Evolutionary conservation across 352 stramenopile species (phyloP), one percentile per base, ranked within the genome.

Genomic region (Phytophthora pini): DNA sequence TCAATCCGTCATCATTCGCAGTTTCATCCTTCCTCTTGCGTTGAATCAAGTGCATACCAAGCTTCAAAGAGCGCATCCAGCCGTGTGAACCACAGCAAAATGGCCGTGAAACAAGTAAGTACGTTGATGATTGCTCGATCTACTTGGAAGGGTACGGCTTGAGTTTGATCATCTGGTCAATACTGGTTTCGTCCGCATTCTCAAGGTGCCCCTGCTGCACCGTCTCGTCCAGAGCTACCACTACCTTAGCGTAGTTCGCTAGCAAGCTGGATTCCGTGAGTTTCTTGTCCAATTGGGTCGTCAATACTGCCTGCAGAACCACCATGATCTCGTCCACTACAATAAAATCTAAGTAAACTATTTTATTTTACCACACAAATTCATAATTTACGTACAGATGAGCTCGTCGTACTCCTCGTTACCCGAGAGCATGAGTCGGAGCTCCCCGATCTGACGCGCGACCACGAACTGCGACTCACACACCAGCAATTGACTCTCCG

Each of bases 321-420:
- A 40, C 56, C 61, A 90, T 76, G 44, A 88, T 75, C 56, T 93
- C 82, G 22, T 80, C 61, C 69, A 89, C 84, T 92, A 39, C 17
- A 32, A 26, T 15, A 45, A 38, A 51, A 26, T 46, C 9, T 61
- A 11, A 61, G 27, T 17, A 56, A 41, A 45, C n/a, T 4, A 36
- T 36, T 9, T n/a, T 22, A 13, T 27, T 32, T 20, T 12, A 38
- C 40, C 15, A 29, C 38, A 10, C 47, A 40, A 20, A 34, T 50
- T n/a, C 39, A 7, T 7, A 43, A 20, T 9, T 20, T 38, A 81
- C 80, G 53, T 72, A 92, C 83, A 76, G 13, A 90, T 79, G 38
- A 92, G 79, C 36, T 92, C 84, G 48, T 92, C 84, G 57, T 92
- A 90, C 45, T 90, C 84, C 20, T 74, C 64, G 29, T 61, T 88